Conservation (phyloP, 1,139 yeast species). For the Hyphopichia fennica region DNA sequence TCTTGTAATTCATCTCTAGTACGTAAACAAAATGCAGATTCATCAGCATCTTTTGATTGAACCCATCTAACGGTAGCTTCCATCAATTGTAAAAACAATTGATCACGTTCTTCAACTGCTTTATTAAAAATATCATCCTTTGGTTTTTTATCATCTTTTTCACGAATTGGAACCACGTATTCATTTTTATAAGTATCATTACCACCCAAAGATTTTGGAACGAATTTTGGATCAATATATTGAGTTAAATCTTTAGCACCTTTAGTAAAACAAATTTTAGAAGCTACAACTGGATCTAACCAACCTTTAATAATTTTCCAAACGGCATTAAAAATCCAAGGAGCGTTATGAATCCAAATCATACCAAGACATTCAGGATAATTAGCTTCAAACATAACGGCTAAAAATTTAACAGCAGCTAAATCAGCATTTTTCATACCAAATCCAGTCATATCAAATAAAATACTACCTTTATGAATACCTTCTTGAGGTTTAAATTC, state of each 20-base stretch:
- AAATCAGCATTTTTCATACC: constrained; percentile 48
- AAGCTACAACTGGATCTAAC: constrained; percentile 49
- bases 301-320: constrained; percentile 48
- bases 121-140: constrained; percentile 29
- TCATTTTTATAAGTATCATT: constrained; percentile 53
- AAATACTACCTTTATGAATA: constrained; percentile 66
- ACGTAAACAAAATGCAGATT: constrained; percentile 38
- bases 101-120: constrained; percentile 34
- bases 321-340: constrained; percentile 49
- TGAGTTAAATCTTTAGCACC: constrained; percentile 32
- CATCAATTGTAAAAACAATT: constrained; percentile 25
- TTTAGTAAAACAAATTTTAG: constrained; percentile 46
- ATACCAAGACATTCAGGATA: constrained; percentile 47
- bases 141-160: constrained; percentile 30
- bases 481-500: constrained; percentile 54
- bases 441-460: constrained; percentile 52
- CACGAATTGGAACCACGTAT: constrained; percentile 30
- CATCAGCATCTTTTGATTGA: constrained; percentile 40
- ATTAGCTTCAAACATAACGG: constrained; percentile 47
- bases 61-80: constrained; percentile 43
- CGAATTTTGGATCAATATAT: constrained; percentile 31
- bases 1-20: constrained; percentile 30
- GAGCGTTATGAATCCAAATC: constrained; percentile 45
- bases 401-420: constrained; percentile 43
- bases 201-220: constrained; percentile 45